Base-by-base conservation (phyloP, 352 stramenopile genomes). In the Globisporangium emineosum region DNA sequence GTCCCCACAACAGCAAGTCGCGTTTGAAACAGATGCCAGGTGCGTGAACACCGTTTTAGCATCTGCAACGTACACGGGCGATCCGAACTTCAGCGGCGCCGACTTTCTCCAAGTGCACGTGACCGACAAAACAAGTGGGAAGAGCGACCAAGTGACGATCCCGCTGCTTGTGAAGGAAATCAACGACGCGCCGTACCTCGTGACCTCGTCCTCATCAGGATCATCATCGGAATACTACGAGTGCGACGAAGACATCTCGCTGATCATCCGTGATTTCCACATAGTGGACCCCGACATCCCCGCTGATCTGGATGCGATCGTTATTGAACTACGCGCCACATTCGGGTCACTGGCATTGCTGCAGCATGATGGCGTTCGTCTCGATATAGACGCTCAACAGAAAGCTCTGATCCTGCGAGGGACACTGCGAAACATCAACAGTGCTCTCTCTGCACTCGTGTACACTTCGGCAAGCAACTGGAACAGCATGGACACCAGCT, bases 111-210 rank as follows among this genome's bases (percentile, higher is more conserved):
- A 35, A 1, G 57, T 91, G n/a, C 58, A 50, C 27, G 67, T 86
- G 9, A 65, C 69, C 5, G 59, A 64, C 52, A 51, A 27, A n/a
- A 27, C n/a, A 45, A 62, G 19, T 17, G 17, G 15, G 25, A 37
- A 45, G 40, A 72, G 68, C 56, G 72, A 86, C 51, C 37, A 71
- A 8, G 76, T 65, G 1, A 61, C 49, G 25, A 58, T 91, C 25
- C 81, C 81, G 10, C 67, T 92, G 37, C n/a, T 73, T 2, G 60
- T 93, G 0, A 27, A 59, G 5, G 72, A 86, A 40, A 43, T 88
- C 49, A 94, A 94, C 55, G 84, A 93, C 57, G 84, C 81, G 3
- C 86, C 86, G n/a, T 91, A 62, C 62, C 86, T 70, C 49, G 64
- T 30, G 19, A 63, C 27, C 4, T 67, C 45, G 12, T 47, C 37